Conservation (phyloP, 2,329 filamentous ascomycete genomes). For the Didymella segeticola region DNA sequence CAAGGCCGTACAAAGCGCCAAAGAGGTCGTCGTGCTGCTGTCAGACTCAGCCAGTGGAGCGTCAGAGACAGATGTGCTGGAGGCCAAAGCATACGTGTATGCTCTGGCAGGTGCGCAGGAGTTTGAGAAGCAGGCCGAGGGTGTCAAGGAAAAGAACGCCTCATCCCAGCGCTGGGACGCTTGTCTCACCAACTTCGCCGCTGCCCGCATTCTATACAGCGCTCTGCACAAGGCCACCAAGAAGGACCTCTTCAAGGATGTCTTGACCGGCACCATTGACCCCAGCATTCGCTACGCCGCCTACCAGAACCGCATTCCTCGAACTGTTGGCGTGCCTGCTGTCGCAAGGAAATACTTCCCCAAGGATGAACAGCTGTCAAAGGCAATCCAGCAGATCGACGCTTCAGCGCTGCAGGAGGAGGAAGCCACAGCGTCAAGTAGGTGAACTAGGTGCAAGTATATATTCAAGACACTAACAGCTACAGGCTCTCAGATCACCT, state of each 20-base stretch:
- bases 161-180: slow-evolving; percentile 70
- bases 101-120: slow-evolving; percentile 77
- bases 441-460: slow-evolving; percentile 33
- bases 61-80: slow-evolving; percentile 74
- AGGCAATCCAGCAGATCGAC: slow-evolving; percentile 74
- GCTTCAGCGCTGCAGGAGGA: slow-evolving; percentile 56
- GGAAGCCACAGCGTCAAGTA: slow-evolving; percentile 57
- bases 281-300: slow-evolving; percentile 93
- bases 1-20: slow-evolving; percentile 77
- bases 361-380: slow-evolving; percentile 66
- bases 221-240: slow-evolving; percentile 71
- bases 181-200: slow-evolving; percentile 77
- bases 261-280: slow-evolving; percentile 85
- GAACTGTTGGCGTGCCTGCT: slow-evolving; percentile 79
- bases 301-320: slow-evolving; percentile 86
- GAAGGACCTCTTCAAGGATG: slow-evolving; percentile 83
- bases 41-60: slow-evolving; percentile 70
- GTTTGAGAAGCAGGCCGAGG: slow-evolving; percentile 79
- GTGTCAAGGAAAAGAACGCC: slow-evolving; percentile 46
- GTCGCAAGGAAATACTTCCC: slow-evolving; percentile 84
- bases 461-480: slow-evolving; percentile 19
- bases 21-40: slow-evolving; percentile 71
- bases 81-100: slow-evolving; percentile 83
- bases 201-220: slow-evolving; percentile 82
- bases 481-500: slow-evolving; percentile 70